Base-by-base conservation (phyloP, 345 rosid genomes). In the Kernera saxatilis region DNA sequence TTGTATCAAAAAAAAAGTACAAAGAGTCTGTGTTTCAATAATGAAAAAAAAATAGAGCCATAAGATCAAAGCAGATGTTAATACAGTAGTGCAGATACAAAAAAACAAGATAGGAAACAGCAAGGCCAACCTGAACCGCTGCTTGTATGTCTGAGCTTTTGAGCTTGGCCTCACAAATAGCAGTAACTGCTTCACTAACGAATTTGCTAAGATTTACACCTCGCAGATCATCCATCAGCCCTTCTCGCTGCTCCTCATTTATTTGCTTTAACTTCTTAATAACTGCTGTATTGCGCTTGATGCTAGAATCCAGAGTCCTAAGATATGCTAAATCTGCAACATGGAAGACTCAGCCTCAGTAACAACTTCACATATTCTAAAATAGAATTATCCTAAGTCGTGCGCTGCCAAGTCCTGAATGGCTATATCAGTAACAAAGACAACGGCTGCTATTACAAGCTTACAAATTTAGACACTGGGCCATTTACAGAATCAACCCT, bases 121-220 rank as follows among this genome's bases (percentile, higher is more conserved):
- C 18, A 58, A 76, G 65, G 61, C 32, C 48, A 72, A 90, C 98
- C 96, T 95, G 98, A 71, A 85, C 91, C 46, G 97, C 98, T 37
- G 98, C 96, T 79, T 85, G 99, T 71, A 92, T 88, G 76, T 95
- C 99, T 8, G 96, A 84, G 78, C 86, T 80, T 82, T 83, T 88
- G 73, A 88, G 98, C 81, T 92, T 94, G 67, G 97, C 98, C 70
- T 95, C 99, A 84, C 97, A 95, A 62, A 91, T 91, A 59, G 96
- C 87, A 36, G 92, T 80, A 61, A 93, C 98, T 9, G 94, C 97
- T 82, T 93, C 98, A 75, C 96, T 91, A 27, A 94, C 99, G 67
- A 92, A 91, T 82, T 91, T 94, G 80, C 98, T 90, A 36, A 92
- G 85, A 55, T 94, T 92, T 18, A 92, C 92, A 80, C 79, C 72